Base-by-base conservation (phyloP, 2,329 filamentous ascomycete species). In the Calonectria pteridis region DNA sequence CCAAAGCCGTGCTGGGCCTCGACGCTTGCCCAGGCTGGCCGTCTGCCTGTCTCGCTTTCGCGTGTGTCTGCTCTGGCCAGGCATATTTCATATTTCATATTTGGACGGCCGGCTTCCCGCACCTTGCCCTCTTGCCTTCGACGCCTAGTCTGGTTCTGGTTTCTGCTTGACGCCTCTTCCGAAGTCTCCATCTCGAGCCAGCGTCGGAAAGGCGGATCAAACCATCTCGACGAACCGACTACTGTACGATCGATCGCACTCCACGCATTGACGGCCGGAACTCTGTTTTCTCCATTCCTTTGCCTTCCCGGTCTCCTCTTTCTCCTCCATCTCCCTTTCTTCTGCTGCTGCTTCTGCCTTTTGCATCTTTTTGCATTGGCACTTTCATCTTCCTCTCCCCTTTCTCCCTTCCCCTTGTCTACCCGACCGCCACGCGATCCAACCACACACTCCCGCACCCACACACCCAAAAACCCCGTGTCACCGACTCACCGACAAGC, bases 401-500 rank as follows among this genome's bases (percentile, higher is more conserved):
- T 28, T 53, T 23, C 31, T 26, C 35, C 46, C 33, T 59, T 13
- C 26, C 51, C 33, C n/a, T 53, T 23, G 23, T 26, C 58, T 63
- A 50, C 51, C 63, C 53, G 31, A 50, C 66, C 71, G 59, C 66
- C 59, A 59, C 59, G 28, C 59, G 58, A 66, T 65, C 58, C 66
- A 31, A 69, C 66, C 58, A 67, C 66, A 37, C 53, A 20, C 35
- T 37, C 18, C 33, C 23, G 23, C 33, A 59, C n/a, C 37, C 55
- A 37, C 55, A 55, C 51, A 55, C 51, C 20, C 51, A 62, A 66
- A 37, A 43, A 51, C 40, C 59, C 66, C 59, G 66, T 40, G 59
- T 66, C 71, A 73, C 71, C 71, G 71, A 73, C 71, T 62, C 55
- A 62, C 55, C 55, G 55, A 62, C 55, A 62, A 72, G 31, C 51